phyloP scores from a whole-genome alignment of 2,329 filamentous ascomycete species.

The Trichophyton mentagrophytes region DNA sequence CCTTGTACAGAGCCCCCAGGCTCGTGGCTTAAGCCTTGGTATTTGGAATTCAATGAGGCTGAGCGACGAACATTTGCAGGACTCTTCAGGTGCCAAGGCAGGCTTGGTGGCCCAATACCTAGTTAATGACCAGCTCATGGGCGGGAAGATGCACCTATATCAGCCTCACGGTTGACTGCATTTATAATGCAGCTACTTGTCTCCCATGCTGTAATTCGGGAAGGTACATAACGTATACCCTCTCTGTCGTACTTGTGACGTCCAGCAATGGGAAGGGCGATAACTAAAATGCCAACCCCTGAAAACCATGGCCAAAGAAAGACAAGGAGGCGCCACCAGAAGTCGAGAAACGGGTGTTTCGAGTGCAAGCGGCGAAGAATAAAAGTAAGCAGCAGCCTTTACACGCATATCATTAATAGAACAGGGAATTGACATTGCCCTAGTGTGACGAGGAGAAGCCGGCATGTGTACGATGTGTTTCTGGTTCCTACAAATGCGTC shows the following conservation, averaged over 20 bases:
- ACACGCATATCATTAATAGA: background rate
- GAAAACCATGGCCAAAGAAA: background rate
- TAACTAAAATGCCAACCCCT: background rate
- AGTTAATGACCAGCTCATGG: background rate
- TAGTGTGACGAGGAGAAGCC: conserved; percentile 8
- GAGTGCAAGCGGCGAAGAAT: conserved; percentile 6
- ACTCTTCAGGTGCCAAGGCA: background rate
- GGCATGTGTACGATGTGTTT: conserved; percentile 3
- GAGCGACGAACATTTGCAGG: background rate
- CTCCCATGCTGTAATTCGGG: too few relatives aligned
- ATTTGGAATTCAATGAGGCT: conserved; percentile 5
- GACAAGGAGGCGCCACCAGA: conserved; percentile 5
- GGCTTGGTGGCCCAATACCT: background rate
- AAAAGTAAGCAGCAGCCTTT: background rate
- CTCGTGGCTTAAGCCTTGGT: background rate
- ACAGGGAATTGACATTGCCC: background rate
- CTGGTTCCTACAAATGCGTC: conserved; percentile 3
- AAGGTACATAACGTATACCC: background rate
- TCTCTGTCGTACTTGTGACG: background rate
- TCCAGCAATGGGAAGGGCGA: background rate
- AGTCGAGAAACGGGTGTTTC: conserved; percentile 6
- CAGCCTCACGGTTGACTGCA: background rate
- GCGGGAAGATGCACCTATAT: background rate
- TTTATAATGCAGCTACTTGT: background rate
- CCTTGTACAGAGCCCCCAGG: background rate